phyloP scores from a whole-genome alignment of 192 early-diverging fungal genomes.

The Linnemannia elongata region DNA sequence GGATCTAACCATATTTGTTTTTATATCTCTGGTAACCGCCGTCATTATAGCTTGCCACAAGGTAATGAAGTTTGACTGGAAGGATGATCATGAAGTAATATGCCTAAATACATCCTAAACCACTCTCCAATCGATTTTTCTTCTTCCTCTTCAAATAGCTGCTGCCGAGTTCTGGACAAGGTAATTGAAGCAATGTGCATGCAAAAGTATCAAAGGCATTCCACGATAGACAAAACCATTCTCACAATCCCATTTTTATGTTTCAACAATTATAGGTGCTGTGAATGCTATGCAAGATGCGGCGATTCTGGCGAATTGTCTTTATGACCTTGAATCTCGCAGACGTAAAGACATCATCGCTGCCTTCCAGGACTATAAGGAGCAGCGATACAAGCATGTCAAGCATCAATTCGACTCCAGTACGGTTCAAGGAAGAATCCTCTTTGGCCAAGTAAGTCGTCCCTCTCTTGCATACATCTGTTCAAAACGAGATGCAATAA shows the following conservation, averaged over 20 bases:
- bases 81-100: not conserved
- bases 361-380: conserved; percentile 33
- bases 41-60: conserved; percentile 8
- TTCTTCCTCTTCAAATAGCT: not conserved
- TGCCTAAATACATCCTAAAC: not conserved
- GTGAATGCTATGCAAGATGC: conserved; percentile 51
- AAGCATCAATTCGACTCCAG: conserved; percentile 20
- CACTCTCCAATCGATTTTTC: not conserved
- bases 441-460: conserved; percentile 17
- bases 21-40: not conserved
- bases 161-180: not conserved
- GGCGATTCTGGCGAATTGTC: conserved; percentile 31
- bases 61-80: not conserved
- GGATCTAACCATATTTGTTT: not conserved
- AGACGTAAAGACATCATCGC: conserved; percentile 1
- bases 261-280: conserved; percentile 22
- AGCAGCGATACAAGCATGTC: conserved; percentile 31
- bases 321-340: conserved; percentile 16
- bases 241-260: not conserved
- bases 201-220: not conserved
- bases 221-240: not conserved
- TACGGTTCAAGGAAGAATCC: conserved; percentile 9
- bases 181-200: not conserved
- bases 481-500: too few relatives aligned
- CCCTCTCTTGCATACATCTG: not conserved